Evolutionary conservation across 106 monocot species (phyloP), one percentile per base, ranked within the genome.

Genomic region (Alisma plantagoaquatica): DNA sequence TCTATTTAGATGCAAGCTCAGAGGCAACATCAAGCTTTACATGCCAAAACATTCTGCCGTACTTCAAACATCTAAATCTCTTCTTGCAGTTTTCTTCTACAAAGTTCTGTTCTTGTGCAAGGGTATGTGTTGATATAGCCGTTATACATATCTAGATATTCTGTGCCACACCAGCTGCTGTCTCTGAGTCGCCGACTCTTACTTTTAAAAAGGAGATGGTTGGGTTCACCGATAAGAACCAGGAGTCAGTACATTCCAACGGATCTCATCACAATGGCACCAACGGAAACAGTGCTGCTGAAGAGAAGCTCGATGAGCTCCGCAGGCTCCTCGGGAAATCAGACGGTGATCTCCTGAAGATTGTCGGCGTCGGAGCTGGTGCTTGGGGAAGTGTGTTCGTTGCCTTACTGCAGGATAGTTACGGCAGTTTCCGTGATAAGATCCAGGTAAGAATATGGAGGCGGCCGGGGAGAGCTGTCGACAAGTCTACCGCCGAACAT

Each of bases 381-480:
- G 91, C 91, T 14, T 92, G 91, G 91, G 91, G 91, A 48, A 82
- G 91, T 43, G 85, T 82, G 24, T 92, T 92, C 42, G 38, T 59
- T 5, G 91, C 91, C 9, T 70, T 91, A 1, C 23, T 91, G 31
- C 91, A 91, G 46, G 91, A 91, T 12, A 65, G 69, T 2, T 91
- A 91, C 9, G 91, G 91, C 21, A 68, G 76, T 21, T 55, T 91
- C 31, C 71, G 85, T 2, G 85, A 91, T 0, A 91, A 81, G 41
- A 68, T 91, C 5, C 91, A 85, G 33, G 59, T 91, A 9, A 57
- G 85, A 45, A 78, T 91, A 33, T 91, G 91, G 91, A 56, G 91
- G 58, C 64, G 91, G 23, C 17, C 91, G 0, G 75, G 91, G 15
- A 63, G 81, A 14, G 31, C 85, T 1, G 81, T 91, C 1, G 91